Percentiles rank a stretch among this genome's conserved stretches.
Conservation (phyloP, 2,329 filamentous ascomycete species). For the Westerdykella ornata region DNA sequence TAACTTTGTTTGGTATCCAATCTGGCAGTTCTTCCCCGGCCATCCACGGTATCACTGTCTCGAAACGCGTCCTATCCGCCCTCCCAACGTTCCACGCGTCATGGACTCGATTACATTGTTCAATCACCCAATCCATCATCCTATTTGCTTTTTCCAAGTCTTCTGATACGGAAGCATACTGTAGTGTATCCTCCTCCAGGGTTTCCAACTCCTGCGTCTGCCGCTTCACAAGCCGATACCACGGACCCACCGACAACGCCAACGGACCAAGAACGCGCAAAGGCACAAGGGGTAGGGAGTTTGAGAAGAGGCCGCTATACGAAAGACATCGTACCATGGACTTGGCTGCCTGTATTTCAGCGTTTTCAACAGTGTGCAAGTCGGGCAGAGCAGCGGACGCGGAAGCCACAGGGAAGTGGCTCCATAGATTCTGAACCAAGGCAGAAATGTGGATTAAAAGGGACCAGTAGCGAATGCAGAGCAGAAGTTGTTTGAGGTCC, state of each 20-base stretch:
- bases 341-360: slow-evolving; percentile 17
- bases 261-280: slow-evolving; percentile 25
- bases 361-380: slow-evolving; percentile 7
- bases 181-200: not conserved
- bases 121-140: slow-evolving; percentile 20
- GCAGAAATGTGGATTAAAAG: slow-evolving; percentile 20
- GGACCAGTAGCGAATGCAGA: slow-evolving; percentile 26
- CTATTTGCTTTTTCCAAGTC: slow-evolving; percentile 9
- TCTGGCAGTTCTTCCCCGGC: slow-evolving; percentile 22
- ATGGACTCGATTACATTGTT: slow-evolving; percentile 20
- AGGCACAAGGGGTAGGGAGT: slow-evolving; percentile 19
- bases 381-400: slow-evolving; percentile 15
- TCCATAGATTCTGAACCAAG: slow-evolving; percentile 18
- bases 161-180: not conserved
- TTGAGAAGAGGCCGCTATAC: slow-evolving; percentile 17
- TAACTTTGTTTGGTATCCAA: slow-evolving; percentile 24
- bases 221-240: slow-evolving; percentile 8
- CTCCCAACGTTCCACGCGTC: slow-evolving; percentile 17
- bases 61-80: slow-evolving; percentile 15
- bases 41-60: slow-evolving; percentile 20
- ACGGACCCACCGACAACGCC: slow-evolving; percentile 22
- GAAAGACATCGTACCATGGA: slow-evolving; percentile 17
- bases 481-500: slow-evolving; percentile 17
- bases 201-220: not conserved
- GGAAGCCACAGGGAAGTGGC: slow-evolving; percentile 16